Evolutionary conservation across 2,329 filamentous ascomycete species (phyloP).

Genomic region (Talaromyces islandicus): DNA sequence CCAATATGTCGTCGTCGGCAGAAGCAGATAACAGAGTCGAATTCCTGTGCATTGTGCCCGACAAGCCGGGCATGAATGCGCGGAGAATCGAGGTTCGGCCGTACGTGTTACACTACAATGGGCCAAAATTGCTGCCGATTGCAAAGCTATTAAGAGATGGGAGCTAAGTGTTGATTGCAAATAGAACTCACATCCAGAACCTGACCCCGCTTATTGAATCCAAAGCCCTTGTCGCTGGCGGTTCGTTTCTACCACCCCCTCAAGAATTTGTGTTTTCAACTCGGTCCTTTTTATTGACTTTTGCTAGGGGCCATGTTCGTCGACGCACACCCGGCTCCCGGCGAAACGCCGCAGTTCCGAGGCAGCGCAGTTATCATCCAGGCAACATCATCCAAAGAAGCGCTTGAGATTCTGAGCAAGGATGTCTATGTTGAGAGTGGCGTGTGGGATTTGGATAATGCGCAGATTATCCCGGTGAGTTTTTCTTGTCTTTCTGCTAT

Average conservation of each 20-base stretch:
- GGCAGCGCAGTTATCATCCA: slow-evolving; percentile 65
- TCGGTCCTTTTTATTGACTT: not conserved
- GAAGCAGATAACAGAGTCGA: slow-evolving; percentile 43
- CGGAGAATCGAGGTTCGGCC: slow-evolving; percentile 52
- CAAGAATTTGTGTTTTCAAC: no score
- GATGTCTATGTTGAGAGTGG: slow-evolving; percentile 67
- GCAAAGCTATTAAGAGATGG: not conserved
- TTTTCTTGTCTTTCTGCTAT: not conserved
- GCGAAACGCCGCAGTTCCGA: slow-evolving; percentile 59
- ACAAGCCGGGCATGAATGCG: slow-evolving; percentile 54
- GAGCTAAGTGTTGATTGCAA: not conserved
- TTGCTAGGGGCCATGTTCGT: slow-evolving; percentile 56
- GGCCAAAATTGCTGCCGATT: not conserved
- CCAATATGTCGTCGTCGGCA: slow-evolving; percentile 2
- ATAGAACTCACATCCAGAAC: slow-evolving; percentile 51
- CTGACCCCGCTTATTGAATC: slow-evolving; percentile 48
- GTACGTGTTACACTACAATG: slow-evolving; percentile 18
- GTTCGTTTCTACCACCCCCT: no score
- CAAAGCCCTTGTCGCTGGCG: slow-evolving; percentile 60
- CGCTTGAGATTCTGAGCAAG: slow-evolving; percentile 58
- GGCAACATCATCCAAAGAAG: slow-evolving; percentile 64
- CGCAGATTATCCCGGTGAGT: slow-evolving; percentile 35
- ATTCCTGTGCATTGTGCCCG: slow-evolving; percentile 65
- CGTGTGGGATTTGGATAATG: slow-evolving; percentile 76
- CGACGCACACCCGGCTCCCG: slow-evolving; percentile 59